phyloP scores from a whole-genome alignment of 2,329 filamentous ascomycete genomes.

The Calonectria montana region DNA sequence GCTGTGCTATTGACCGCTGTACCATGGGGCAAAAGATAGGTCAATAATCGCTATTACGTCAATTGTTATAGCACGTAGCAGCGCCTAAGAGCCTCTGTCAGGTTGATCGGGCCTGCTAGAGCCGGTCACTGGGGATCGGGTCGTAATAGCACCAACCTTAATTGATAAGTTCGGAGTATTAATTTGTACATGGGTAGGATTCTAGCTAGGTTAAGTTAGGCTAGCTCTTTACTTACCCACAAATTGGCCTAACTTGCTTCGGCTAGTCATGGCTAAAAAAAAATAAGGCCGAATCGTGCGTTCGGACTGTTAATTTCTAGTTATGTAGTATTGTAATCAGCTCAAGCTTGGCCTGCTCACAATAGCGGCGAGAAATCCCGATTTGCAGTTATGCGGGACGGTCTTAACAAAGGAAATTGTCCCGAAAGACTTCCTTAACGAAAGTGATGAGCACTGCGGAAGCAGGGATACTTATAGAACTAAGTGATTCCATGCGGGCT shows the following conservation, averaged over 20 bases:
- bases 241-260: not conserved
- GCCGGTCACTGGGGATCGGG: too few relatives aligned
- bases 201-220: not conserved
- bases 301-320: not conserved
- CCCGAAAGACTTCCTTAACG: not conserved
- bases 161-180: not conserved
- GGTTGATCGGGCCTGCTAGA: too few relatives aligned
- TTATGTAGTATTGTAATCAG: not conserved
- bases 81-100: too few relatives aligned
- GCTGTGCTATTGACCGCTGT: too few relatives aligned
- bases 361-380: not conserved
- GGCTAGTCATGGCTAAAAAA: not conserved
- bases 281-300: not conserved
- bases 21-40: too few relatives aligned
- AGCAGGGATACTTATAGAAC: not conserved
- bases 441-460: not conserved
- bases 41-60: too few relatives aligned
- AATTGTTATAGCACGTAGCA: too few relatives aligned
- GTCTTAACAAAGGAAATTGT: not conserved
- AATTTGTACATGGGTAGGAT: not conserved
- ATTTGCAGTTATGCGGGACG: not conserved
- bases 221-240: not conserved
- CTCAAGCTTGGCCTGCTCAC: not conserved
- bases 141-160: too few relatives aligned
- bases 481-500: not conserved